Evolutionary conservation across 1,284 basidiomycete species (phyloP), one percentile per base, ranked within the genome.

Genomic region (Farysia itapuensis): DNA sequence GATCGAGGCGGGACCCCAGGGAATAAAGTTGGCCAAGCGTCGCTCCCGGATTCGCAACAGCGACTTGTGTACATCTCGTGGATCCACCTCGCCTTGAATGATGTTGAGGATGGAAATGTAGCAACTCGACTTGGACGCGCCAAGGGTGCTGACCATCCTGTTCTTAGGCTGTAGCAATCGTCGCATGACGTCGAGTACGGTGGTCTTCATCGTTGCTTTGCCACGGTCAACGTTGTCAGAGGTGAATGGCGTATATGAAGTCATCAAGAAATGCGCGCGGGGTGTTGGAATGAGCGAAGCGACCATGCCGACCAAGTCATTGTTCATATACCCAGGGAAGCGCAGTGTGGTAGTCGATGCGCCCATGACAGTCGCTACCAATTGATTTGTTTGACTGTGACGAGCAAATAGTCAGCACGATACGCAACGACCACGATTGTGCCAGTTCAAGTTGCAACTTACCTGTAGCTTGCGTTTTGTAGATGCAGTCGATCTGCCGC

Each of bases 291-390:
- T 97, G 41, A 99, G 83, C 12, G 90, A 93, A 2, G 95, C 92
- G 47, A 98, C 89, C 69, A 99, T 96, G 20, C 93, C 91, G 60
- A 96, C 70, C 8, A 76, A 84, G 75, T 99, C 94, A 72, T 98
- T 99, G 82, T 98, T 98, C 94, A 97, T 98, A 79, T 98, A 98
- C 39, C 91, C 90, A 0, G 95, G 95, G 79, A 96, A 98, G 66
- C 95, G 85, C 19, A 99, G 83, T 14, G 95, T 98, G 70, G 94
- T 91, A 0, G 94, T 99, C 51, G 91, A 94, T 3, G 94, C 94
- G 9, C 94, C 66, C 74, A 76, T 76, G 15, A 76, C 72, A 14
- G 74, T 76, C 21, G 67, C 70, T 6, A 76, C 72, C 14, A 74
- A 57, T 50, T 75, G 74, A 47, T 75, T 75, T 24, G 70, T 74